These are phyloP conservation scores for Xylaria palmicola DNA, from an alignment of 495 filamentous ascomycete species.

Conservation along the genomic window DNA sequence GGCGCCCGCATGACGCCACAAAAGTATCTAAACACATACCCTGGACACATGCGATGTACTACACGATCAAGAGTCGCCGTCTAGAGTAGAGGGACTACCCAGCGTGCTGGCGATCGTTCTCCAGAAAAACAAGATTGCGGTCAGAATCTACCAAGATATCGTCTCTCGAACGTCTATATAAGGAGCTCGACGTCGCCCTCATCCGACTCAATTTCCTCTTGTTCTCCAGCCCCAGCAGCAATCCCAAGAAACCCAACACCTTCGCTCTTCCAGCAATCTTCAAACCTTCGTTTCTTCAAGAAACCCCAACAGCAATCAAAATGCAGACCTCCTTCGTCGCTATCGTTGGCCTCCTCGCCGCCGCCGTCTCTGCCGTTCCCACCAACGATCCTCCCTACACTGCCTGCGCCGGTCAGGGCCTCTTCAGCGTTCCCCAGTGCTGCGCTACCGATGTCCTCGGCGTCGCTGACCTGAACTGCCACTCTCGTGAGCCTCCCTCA, in stretches of 20 bases:
- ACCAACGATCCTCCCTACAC: background rate
- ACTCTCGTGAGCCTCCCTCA: constrained; percentile 30
- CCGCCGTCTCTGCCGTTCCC: constrained; percentile 10
- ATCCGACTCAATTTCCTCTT: background rate
- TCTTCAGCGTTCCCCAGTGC: constrained; percentile 33
- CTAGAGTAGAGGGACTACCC: background rate
- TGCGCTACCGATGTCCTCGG: constrained; percentile 46
- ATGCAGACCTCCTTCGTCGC: constrained; percentile 13
- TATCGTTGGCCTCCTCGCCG: constrained; percentile 13
- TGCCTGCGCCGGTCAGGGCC: constrained; percentile 1
- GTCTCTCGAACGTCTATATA: constrained; percentile 5
- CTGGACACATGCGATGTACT: background rate
- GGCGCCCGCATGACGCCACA: constrained; percentile 11
- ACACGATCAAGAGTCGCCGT: background rate
- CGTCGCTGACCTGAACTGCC: constrained; percentile 44
- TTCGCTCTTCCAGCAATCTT: constrained; percentile 3
- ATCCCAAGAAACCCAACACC: background rate
- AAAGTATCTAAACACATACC: background rate
- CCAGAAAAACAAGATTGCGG: constrained; percentile 11
- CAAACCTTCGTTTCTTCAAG: background rate
- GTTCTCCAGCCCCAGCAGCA: background rate
- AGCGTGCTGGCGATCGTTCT: background rate
- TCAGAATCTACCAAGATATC: background rate
- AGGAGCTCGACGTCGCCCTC: constrained; percentile 2
- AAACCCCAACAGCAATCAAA: constrained; percentile 7